Evolutionary conservation across 306 rosid genomes (phyloP).

Genomic region (Styphnolobium japonicum): DNA sequence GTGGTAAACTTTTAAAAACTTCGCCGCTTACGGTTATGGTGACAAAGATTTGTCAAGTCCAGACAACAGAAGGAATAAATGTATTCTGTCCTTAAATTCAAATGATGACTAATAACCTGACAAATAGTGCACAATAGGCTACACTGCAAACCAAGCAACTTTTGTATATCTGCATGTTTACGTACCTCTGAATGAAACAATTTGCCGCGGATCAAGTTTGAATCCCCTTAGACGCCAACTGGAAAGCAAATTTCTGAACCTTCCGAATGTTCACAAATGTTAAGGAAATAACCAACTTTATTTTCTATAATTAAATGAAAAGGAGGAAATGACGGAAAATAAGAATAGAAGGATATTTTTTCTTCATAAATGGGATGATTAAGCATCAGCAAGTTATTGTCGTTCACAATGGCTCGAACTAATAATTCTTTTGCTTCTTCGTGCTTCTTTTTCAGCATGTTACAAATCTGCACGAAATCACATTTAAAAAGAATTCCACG

Average conservation of each 20-base stretch:
- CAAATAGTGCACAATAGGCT: constrained; percentile 9
- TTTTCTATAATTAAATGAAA: neutral
- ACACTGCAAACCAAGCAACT: neutral
- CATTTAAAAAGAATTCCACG: constrained; percentile 3
- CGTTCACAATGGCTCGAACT: constrained; percentile 73
- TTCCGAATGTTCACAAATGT: constrained; percentile 53
- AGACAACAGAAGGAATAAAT: constrained; percentile 19
- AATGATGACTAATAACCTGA: constrained; percentile 11
- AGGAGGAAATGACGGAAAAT: constrained; percentile 5
- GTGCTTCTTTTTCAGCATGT: constrained; percentile 79
- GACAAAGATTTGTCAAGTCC: constrained; percentile 12
- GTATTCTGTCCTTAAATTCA: constrained; percentile 22
- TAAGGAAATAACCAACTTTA: constrained; percentile 42
- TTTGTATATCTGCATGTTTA: neutral
- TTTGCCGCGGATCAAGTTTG: constrained; percentile 37
- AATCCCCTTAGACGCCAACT: constrained; percentile 58
- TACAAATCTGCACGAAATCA: constrained; percentile 63
- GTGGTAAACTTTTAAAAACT: neutral
- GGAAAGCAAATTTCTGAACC: constrained; percentile 71
- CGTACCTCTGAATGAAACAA: constrained; percentile 34
- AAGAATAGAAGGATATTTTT: constrained; percentile 67
- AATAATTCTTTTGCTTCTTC: constrained; percentile 82
- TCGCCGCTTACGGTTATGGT: neutral
- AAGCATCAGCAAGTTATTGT: constrained; percentile 82
- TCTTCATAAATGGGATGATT: constrained; percentile 84